Percentiles rank a stretch among this genome's conserved stretches.
Conservation (phyloP, 306 rosid species). For the Ormosia semicastrata region DNA sequence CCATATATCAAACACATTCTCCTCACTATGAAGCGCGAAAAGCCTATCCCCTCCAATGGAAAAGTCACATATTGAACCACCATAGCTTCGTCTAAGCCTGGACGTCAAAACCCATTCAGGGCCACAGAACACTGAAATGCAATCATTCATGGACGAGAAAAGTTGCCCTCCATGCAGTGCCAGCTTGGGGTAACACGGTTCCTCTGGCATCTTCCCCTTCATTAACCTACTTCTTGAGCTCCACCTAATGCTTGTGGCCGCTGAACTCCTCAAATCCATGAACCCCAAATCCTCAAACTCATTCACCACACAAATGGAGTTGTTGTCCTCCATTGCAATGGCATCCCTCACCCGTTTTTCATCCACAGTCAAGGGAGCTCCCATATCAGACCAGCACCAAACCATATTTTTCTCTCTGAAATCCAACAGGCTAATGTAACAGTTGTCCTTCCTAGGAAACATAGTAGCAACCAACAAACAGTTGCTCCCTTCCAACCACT, state of each 20-base stretch:
- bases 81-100: conserved; percentile 72
- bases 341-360: conserved; percentile 91
- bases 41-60: conserved; percentile 96
- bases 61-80: conserved; percentile 92
- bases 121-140: conserved; percentile 86
- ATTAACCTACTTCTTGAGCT: conserved; percentile 82
- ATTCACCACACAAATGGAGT: conserved; percentile 87
- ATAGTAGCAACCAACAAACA: conserved; percentile 83
- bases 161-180: conserved; percentile 89
- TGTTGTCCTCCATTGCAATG: conserved; percentile 80
- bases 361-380: conserved; percentile 56
- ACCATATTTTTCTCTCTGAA: conserved; percentile 86
- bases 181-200: conserved; percentile 88
- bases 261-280: conserved; percentile 70
- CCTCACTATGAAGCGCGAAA: conserved; percentile 89
- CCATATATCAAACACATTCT: conserved; percentile 96
- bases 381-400: conserved; percentile 90
- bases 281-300: conserved; percentile 93
- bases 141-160: conserved; percentile 93
- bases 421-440: conserved; percentile 87
- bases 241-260: conserved; percentile 75
- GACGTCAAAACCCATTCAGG: conserved; percentile 91
- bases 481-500: conserved; percentile 69
- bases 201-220: conserved; percentile 90
- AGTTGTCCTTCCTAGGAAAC: conserved; percentile 90